Evolutionary conservation across 805 yeast species (phyloP).

Genomic region (Spathaspora passalidarum): DNA sequence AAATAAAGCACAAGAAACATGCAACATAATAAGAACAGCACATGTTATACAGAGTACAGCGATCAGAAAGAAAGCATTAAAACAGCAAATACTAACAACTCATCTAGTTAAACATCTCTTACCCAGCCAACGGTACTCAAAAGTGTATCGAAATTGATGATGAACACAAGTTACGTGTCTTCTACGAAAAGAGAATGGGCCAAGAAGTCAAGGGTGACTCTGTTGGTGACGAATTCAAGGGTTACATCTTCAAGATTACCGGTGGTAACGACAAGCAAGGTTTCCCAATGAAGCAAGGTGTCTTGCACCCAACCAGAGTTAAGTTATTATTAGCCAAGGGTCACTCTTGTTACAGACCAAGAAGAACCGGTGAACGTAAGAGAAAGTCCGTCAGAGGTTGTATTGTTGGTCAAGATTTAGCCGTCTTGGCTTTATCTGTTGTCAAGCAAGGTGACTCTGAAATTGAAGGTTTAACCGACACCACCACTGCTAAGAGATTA

Average conservation of each 20-base stretch:
- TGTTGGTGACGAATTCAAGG: conserved; percentile 98
- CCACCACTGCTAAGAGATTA: conserved; percentile 95
- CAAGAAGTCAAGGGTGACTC: conserved; percentile 99
- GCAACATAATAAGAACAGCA: background rate
- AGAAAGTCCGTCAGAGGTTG: conserved; percentile 99
- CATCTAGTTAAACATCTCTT: conserved; percentile 91
- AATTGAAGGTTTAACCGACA: conserved; percentile 93
- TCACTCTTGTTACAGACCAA: conserved; percentile 99
- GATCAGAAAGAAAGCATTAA: background rate
- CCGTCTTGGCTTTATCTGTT: conserved; percentile 89
- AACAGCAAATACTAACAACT: conserved; percentile 9
- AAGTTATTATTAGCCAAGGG: conserved; percentile 91
- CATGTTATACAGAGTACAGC: background rate
- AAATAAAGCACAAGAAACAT: background rate
- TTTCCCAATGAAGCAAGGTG: conserved; percentile 99
- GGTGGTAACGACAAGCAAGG: conserved; percentile 99
- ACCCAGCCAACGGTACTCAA: conserved; percentile 99
- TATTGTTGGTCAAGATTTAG: conserved; percentile 95
- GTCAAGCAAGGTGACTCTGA: conserved; percentile 97
- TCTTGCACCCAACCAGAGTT: conserved; percentile 99
- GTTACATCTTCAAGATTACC: conserved; percentile 96
- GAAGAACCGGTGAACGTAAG: conserved; percentile 99
- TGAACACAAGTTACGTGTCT: conserved; percentile 96
- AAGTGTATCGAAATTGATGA: conserved; percentile 97
- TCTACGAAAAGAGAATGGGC: conserved; percentile 99